phyloP scores from a whole-genome alignment of 768 basidiomycete species.

The Boletellus sp. region DNA sequence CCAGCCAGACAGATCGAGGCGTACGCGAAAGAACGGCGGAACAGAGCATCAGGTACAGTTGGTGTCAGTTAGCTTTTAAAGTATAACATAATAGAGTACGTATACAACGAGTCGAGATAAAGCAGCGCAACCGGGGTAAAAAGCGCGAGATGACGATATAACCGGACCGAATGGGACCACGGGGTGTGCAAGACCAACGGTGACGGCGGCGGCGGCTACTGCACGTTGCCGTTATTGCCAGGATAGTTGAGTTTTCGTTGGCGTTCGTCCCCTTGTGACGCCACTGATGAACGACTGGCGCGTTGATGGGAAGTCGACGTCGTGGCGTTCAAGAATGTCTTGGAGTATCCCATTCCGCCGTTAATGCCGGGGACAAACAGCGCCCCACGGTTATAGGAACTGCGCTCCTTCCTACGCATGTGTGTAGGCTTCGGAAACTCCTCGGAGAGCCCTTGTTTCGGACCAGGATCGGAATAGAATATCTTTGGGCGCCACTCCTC shows the following conservation, averaged over 20 bases:
- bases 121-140: slow-evolving; percentile 11
- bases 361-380: slow-evolving; percentile 54
- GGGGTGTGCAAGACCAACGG: not conserved
- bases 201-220: slow-evolving; percentile 1
- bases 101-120: slow-evolving; percentile 24
- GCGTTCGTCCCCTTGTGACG: slow-evolving; percentile 23
- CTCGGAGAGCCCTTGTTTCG: slow-evolving; percentile 69
- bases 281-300: slow-evolving; percentile 10
- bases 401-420: slow-evolving; percentile 77
- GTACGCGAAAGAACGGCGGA: slow-evolving; percentile 5
- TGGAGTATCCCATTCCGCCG: slow-evolving; percentile 24
- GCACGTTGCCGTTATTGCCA: slow-evolving; percentile 4
- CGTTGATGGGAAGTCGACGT: slow-evolving; percentile 16
- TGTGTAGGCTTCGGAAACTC: slow-evolving; percentile 84
- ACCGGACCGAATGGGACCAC: slow-evolving; percentile 1
- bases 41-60: slow-evolving; percentile 15
- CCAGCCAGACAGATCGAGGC: slow-evolving; percentile 6
- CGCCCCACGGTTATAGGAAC: slow-evolving; percentile 71
- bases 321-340: slow-evolving; percentile 26
- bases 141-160: slow-evolving; percentile 7
- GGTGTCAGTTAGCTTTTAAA: slow-evolving; percentile 27
- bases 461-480: slow-evolving; percentile 69
- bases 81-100: slow-evolving; percentile 31
- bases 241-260: slow-evolving; percentile 21
- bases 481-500: slow-evolving; percentile 83